Evolutionary conservation across 768 basidiomycete genomes (phyloP), one percentile per base, ranked within the genome.

Genomic region (Mycena vulgaris): DNA sequence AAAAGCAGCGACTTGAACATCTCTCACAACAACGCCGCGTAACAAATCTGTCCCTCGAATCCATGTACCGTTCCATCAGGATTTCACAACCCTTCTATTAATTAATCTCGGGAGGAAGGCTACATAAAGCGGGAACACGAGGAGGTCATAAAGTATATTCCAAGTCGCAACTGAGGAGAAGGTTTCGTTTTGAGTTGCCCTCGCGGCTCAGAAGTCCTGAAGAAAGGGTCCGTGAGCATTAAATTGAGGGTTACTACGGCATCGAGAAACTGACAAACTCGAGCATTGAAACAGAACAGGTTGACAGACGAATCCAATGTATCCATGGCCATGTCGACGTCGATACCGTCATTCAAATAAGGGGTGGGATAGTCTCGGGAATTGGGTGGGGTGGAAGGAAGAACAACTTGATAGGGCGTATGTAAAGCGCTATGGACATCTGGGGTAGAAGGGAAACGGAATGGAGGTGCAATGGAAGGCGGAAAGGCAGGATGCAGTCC

Each of bases 401-500:
- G 69, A 11, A 70, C 59, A 25, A 70, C 69, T 27, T 66, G 69
- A 56, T 70, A 70, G 2, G 64, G 59, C 17, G 69, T 66, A 9
- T 27, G 33, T 39, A 49, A 5, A 47, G 17, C 45, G 9, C 45
- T 25, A 27, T 59, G 40, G 25, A 42, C 31, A 48, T 55, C 45
- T 4, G 53, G 63, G n/a, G 30, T 53, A 16, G 63, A 65, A 11
- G 63, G 57, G 4, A 59, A 25, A 42, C 31, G 64, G 42, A 65
- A 60, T 30, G 52, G 63, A 49, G 68, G 45, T 14, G 35, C 30
- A 25, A 30, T 52, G 25, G 52, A 23, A 23, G 53, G 23, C 28
- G 48, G 33, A 59, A 51, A 28, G 19, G 14, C n/a, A 17, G 16
- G 5, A 21, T 42, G 40, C 40, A 4, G 19, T 7, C 16, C 19